These are phyloP conservation scores for Colletotrichum sp. DNA, from an alignment of 2,329 filamentous ascomycete genomes.

Conservation along the genomic window DNA sequence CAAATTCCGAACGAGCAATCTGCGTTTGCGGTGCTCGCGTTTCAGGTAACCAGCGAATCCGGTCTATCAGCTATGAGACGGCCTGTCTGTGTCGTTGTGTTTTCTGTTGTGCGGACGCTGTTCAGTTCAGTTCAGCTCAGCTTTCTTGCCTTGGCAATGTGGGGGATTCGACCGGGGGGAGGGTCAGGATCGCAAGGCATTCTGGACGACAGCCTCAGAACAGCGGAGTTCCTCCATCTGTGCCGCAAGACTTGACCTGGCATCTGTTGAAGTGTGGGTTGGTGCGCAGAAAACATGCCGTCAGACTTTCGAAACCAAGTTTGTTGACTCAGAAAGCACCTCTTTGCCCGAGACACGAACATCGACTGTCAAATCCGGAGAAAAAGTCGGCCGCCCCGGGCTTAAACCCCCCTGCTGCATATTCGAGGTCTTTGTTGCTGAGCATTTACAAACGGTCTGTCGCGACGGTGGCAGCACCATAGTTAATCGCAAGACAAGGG, in stretches of 20 bases:
- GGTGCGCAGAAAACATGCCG: not conserved
- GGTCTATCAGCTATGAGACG: not conserved
- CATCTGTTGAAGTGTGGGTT: not conserved
- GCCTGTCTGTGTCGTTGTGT: not conserved
- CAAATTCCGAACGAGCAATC: not conserved
- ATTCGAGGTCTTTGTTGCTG: not conserved
- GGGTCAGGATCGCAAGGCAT: not conserved
- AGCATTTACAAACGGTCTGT: not conserved
- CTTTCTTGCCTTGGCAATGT: not conserved
- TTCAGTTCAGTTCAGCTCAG: not conserved
- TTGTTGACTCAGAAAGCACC: not conserved
- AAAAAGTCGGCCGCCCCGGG: conserved; percentile 11
- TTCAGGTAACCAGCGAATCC: not conserved
- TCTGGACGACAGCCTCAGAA: not conserved
- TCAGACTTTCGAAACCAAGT: conserved; percentile 7
- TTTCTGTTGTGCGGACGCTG: not conserved
- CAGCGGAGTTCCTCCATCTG: conserved; percentile 4
- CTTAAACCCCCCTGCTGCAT: conserved; percentile 11
- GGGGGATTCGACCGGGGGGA: not conserved
- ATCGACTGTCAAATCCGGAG: not conserved
- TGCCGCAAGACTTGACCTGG: not conserved
- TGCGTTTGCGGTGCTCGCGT: not conserved
- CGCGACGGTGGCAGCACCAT: not conserved
- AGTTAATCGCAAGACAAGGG: not conserved
- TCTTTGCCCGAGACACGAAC: not conserved